Evolutionary conservation across 1,284 basidiomycete species (phyloP).

Genomic region (Puccinia horiana): DNA sequence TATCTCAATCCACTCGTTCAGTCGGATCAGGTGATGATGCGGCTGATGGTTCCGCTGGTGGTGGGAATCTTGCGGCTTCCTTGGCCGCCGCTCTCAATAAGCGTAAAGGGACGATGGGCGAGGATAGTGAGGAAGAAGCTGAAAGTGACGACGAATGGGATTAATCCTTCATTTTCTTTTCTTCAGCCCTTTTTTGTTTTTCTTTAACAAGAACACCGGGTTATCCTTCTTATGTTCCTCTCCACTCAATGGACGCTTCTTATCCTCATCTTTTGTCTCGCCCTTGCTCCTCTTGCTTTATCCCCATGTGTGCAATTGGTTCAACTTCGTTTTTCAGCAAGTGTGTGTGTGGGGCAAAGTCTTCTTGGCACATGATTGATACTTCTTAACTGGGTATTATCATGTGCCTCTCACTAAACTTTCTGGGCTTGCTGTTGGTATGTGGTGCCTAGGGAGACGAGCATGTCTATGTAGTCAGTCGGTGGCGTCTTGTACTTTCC

Average conservation of each 20-base stretch:
- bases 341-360: too few species aligned
- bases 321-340: too few species aligned
- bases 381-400: too few species aligned
- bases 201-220: too few species aligned
- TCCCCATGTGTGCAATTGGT: too few species aligned
- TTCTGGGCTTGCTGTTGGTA: neutral
- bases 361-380: too few species aligned
- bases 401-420: neutral
- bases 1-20: constrained; percentile 9
- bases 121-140: constrained; percentile 79
- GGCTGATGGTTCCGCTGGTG: constrained; percentile 55
- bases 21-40: constrained; percentile 51
- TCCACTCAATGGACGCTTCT: too few species aligned
- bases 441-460: too few species aligned
- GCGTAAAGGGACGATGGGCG: constrained; percentile 85
- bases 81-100: constrained; percentile 70
- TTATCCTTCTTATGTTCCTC: neutral
- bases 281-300: neutral
- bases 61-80: constrained; percentile 68
- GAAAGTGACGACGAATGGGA: constrained; percentile 76
- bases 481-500: too few species aligned
- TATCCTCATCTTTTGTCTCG: neutral
- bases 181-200: neutral
- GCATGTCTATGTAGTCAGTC: too few species aligned
- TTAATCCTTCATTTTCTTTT: constrained; percentile 10